These are phyloP conservation scores for Solanum chilense DNA, from an alignment of 257 asterid species.

Conservation along the genomic window DNA sequence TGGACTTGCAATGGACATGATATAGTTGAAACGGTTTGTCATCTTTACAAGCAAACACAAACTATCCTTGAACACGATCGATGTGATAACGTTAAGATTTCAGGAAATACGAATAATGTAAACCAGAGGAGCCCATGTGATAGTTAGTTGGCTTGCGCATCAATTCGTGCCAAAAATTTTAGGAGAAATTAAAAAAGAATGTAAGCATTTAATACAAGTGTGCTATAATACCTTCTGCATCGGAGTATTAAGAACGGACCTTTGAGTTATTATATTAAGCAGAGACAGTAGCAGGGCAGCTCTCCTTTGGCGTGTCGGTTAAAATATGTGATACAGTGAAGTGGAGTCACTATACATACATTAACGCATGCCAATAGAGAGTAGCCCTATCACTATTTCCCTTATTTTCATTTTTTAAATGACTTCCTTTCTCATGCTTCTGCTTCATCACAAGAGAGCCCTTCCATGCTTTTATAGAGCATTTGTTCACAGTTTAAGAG, in stretches of 20 bases:
- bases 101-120: neutral
- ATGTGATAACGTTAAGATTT: neutral
- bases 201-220: neutral
- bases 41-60: neutral
- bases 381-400: constrained; percentile 34
- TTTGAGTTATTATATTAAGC: constrained; percentile 10
- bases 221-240: neutral
- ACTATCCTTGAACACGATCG: neutral
- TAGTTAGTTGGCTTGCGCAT: neutral
- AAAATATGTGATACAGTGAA: neutral
- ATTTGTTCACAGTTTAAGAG: neutral
- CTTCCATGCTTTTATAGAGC: neutral
- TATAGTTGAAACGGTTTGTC: neutral
- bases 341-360: neutral
- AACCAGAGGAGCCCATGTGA: neutral
- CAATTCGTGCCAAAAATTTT: neutral
- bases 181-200: neutral
- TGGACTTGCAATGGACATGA: neutral
- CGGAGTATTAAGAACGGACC: neutral
- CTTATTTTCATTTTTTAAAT: constrained; percentile 12
- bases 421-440: neutral
- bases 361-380: constrained; percentile 32
- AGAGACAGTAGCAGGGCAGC: constrained; percentile 46
- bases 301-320: constrained; percentile 48
- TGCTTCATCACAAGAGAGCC: neutral